phyloP scores from a whole-genome alignment of 2,329 filamentous ascomycete species.

The Fusarium secorum region DNA sequence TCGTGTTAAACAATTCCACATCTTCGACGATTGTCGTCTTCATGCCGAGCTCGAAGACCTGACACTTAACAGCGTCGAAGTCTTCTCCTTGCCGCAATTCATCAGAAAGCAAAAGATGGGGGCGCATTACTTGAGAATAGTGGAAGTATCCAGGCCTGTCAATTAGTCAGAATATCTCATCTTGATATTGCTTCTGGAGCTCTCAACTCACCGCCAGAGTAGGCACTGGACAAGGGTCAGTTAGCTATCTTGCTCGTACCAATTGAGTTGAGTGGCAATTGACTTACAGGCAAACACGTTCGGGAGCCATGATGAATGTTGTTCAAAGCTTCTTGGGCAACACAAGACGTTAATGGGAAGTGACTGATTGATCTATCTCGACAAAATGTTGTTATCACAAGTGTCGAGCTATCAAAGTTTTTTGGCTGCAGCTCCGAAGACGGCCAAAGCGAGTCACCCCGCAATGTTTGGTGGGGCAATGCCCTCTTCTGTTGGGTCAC shows the following conservation, averaged over 20 bases:
- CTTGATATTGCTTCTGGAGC: background rate
- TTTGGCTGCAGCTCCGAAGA: background rate
- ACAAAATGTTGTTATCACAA: background rate
- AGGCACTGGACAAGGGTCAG: constrained; percentile 31
- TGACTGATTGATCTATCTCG: background rate
- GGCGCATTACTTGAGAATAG: constrained; percentile 12
- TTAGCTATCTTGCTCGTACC: background rate
- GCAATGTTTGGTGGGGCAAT: background rate
- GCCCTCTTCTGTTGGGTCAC: background rate
- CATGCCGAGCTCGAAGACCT: background rate
- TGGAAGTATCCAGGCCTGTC: constrained; percentile 31
- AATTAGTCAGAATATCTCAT: background rate
- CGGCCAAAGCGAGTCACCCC: background rate
- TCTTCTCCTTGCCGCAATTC: background rate
- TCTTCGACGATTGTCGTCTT: background rate
- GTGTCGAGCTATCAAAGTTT: background rate
- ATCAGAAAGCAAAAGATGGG: background rate
- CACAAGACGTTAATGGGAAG: background rate
- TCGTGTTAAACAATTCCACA: background rate
- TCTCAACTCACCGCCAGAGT: constrained; percentile 32
- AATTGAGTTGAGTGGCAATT: background rate
- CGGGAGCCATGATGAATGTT: constrained; percentile 16
- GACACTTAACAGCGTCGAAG: background rate
- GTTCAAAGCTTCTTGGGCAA: background rate
- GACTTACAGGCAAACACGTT: constrained; percentile 38